Evolutionary conservation across 768 basidiomycete species (phyloP), one percentile per base, ranked within the genome.

Genomic region (Boletus sp.): DNA sequence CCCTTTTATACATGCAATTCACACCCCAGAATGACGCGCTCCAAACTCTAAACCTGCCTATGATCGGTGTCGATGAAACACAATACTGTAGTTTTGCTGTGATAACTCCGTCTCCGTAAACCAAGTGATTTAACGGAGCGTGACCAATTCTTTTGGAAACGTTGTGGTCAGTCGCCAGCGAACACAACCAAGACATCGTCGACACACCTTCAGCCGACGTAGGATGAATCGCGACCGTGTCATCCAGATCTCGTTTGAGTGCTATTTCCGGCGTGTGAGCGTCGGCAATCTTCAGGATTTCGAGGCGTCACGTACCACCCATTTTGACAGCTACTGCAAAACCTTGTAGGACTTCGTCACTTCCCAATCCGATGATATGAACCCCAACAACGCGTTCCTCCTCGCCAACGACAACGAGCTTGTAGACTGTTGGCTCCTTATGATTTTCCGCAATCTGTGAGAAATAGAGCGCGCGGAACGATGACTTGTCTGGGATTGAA

Each of bases 321-420:
- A 98, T 96, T 78, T 98, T 98, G 63, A 99, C 78, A 13, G 97
- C 97, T n/a, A 98, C 93, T 2, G 77, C 91, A 72, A 97, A 98
- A 58, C 96, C 96, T 79, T 99, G 97, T 74, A 95, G 74, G 62
- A 89, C 83, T 74, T 99, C 97, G 68, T 99, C 97, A 64, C 88
- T 90, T 40, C 97, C 97, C 57, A 79, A 66, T 7, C 97, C 97
- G 53, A 98, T 84, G 59, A 98, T 83, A 73, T 98, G 97, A 42
- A 98, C 75, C 11, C 97, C 97, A n/a, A 98, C 93, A 38, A 99
- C 88, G 64, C 88, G 90, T 71, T 98, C 94, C 64, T 98, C 93
- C 14, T 84, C 83, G 2, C 95, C 94, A 8, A 82, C 83, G 50
- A 84, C 84, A 63, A 99, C 75, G 34, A 99, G 80, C 75, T 98